A percentile compares a stretch with the other conserved stretches of the same genome.
These are phyloP conservation scores for Aspergillus sp. DNA, from an alignment of 2,329 filamentous ascomycete species.

Conservation along the genomic window DNA sequence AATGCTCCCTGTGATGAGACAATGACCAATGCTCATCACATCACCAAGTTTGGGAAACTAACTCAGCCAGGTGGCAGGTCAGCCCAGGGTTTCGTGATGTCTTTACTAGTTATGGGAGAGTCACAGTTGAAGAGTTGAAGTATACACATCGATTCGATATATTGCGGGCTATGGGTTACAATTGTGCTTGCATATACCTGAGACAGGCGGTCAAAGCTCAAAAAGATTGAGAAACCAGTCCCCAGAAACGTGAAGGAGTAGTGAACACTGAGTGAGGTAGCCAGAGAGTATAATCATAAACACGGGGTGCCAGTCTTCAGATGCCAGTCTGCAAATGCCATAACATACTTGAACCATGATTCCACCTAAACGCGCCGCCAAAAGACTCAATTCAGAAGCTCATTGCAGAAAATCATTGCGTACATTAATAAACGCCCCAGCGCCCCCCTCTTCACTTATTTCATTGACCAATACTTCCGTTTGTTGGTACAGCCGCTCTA, in stretches of 20 bases:
- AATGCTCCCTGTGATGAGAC: too few relatives aligned
- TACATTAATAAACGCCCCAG: conserved; percentile 79
- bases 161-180: neutral
- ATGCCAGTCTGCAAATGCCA: conserved; percentile 13
- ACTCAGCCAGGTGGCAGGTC: too few relatives aligned
- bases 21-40: neutral
- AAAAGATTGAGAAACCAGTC: neutral
- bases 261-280: neutral
- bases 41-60: too few relatives aligned
- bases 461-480: conserved; percentile 84
- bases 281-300: neutral
- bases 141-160: neutral
- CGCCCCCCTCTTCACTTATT: conserved; percentile 73
- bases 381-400: conserved; percentile 30
- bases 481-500: conserved; percentile 84
- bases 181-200: neutral
- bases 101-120: too few relatives aligned
- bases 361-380: conserved; percentile 1
- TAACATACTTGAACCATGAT: conserved; percentile 8
- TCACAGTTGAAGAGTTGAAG: too few relatives aligned
- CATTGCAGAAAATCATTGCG: conserved; percentile 49
- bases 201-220: neutral
- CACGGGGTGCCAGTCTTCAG: conserved; percentile 4
- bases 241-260: neutral
- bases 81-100: too few relatives aligned